Conservation (phyloP, 805 yeast species). For the Vanderwaltozyma yarrowii region DNA sequence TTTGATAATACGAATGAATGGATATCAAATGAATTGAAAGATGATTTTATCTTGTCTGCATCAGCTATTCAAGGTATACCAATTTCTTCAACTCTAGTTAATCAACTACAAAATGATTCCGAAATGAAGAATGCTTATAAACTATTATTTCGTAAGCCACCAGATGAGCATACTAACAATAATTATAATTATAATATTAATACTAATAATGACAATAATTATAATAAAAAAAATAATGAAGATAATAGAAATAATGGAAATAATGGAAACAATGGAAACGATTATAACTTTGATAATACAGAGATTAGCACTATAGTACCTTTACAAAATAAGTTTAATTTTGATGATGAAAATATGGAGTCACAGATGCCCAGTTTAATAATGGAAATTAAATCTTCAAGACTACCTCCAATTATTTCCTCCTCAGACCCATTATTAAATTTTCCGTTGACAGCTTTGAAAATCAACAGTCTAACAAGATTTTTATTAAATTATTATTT, state of each 20-base stretch:
- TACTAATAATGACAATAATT: too few relatives aligned
- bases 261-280: too few relatives aligned
- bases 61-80: constrained; percentile 6
- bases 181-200: too few relatives aligned
- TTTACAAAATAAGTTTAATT: constrained; percentile 1
- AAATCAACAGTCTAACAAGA: constrained; percentile 59
- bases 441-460: constrained; percentile 50
- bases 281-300: too few relatives aligned
- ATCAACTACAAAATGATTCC: not conserved
- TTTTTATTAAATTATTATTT: constrained; percentile 63
- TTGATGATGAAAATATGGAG: constrained; percentile 8
- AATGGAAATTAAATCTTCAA: constrained; percentile 12
- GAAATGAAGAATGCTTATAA: not conserved
- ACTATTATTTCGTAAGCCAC: not conserved
- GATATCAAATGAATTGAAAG: constrained; percentile 4
- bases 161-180: not conserved
- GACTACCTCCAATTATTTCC: constrained; percentile 8
- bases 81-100: not conserved
- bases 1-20: constrained; percentile 17
- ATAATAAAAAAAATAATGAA: too few relatives aligned
- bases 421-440: constrained; percentile 1
- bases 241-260: too few relatives aligned
- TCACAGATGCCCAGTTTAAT: constrained; percentile 17
- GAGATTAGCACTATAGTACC: constrained; percentile 1
- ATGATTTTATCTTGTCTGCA: constrained; percentile 4